phyloP scores from a whole-genome alignment of 306 rosid species.

The Vigna mungo region DNA sequence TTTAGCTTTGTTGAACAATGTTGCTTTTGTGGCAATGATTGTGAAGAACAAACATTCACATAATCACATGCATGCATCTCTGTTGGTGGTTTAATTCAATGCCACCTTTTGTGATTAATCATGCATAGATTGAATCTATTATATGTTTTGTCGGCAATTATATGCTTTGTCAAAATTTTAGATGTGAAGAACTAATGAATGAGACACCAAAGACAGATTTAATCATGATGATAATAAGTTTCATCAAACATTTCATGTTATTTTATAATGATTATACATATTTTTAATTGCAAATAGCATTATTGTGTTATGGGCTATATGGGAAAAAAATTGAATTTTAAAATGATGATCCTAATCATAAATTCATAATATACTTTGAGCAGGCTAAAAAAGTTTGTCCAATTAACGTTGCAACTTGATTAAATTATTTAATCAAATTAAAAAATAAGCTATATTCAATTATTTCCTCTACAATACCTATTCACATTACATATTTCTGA shows the following conservation, averaged over 20 bases:
- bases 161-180: not conserved
- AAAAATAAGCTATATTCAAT: not conserved
- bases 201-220: constrained; percentile 4
- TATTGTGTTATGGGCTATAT: not conserved
- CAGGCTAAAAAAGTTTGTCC: not conserved
- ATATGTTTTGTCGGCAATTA: not conserved
- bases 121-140: constrained; percentile 1
- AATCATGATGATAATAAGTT: not conserved
- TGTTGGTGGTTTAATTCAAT: constrained; percentile 12
- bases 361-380: not conserved
- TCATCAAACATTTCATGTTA: not conserved
- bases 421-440: not conserved
- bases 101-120: not conserved
- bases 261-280: not conserved
- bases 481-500: not conserved
- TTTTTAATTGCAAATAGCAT: not conserved
- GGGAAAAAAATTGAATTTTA: not conserved
- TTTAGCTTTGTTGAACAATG: not conserved
- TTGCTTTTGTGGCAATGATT: constrained; percentile 7
- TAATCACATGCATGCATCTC: constrained; percentile 17
- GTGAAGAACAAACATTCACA: constrained; percentile 3
- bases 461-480: too few relatives aligned
- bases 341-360: not conserved
- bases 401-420: not conserved
- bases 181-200: not conserved